Conservation (phyloP, 768 basidiomycete genomes). For the Boletus speciosus region DNA sequence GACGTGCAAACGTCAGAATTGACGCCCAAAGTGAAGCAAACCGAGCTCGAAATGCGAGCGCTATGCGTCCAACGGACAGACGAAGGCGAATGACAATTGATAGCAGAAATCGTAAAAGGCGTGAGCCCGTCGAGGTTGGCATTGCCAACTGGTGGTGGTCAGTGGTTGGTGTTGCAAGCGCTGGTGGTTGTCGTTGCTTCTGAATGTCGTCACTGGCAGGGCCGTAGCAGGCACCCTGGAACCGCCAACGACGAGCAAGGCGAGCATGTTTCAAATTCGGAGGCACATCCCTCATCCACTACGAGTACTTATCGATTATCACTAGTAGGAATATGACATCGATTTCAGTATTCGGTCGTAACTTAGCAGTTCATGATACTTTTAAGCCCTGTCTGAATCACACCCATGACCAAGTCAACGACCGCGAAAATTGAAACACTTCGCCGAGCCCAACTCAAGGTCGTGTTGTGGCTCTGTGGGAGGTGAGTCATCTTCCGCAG, state of each 20-base stretch:
- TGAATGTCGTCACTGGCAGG: no score
- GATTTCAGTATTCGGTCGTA: no score
- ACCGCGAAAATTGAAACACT: neutral
- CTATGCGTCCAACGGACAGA: neutral
- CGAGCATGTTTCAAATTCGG: no score
- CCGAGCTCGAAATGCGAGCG: neutral
- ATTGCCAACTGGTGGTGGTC: neutral
- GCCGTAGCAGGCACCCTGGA: no score
- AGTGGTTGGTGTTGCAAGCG: neutral
- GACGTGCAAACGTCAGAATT: neutral
- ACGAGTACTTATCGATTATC: no score
- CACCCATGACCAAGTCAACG: neutral
- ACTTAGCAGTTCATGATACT: neutral
- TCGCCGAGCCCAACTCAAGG: neutral
- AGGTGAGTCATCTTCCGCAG: neutral
- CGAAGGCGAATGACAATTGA: conserved; percentile 5
- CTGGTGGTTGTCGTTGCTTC: no score
- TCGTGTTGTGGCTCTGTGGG: neutral
- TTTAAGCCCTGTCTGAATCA: neutral
- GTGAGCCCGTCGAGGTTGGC: neutral
- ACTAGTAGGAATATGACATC: no score
- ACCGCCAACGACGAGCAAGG: no score
- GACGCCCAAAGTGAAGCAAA: conserved; percentile 1
- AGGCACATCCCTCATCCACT: no score
- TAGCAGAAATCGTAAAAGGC: neutral